Evolutionary conservation across 202 grass and related monocot genomes (phyloP), one percentile per base, ranked within the genome.

Genomic region (Cymbopogon flexuosus): DNA sequence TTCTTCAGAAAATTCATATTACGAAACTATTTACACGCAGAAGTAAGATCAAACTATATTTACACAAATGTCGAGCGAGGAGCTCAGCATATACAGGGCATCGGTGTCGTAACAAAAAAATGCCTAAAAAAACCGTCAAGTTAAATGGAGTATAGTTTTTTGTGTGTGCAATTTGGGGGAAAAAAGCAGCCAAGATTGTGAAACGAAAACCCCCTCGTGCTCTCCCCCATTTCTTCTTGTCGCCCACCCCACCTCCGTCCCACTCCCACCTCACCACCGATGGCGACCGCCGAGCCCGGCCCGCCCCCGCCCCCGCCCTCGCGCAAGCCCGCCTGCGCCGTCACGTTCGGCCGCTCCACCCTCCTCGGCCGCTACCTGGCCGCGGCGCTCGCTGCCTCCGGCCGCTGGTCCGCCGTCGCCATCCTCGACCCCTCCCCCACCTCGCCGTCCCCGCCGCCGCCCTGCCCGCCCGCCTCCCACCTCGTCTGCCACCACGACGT

Each of bases 281-380:
- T 97, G 94, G 90, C 90, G 88, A 97, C 59, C 64, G 75, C 60
- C 64, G 80, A 89, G 54, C 61, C 92, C 3, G 81, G 56, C 46
- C 72, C 66, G 23, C 1, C 49, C 13, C n/a, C 36, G 15, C 56
- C 35, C 46, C n/a, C 37, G 15, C 57, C 43, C n/a, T n/a, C n/a
- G n/a, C n/a, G n/a, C 58, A 27, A 67, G 78, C 72, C 73, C 33
- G 56, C 83, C 13, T 98, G 89, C 79, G 83, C 76, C 31, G 86
- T 95, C 57, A 85, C 86, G 31, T 95, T 95, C 67, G 95, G 92
- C 52, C 77, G 82, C n/a, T 89, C 84, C 68, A 86, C 86, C 30
- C 76, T 87, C 60, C 68, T 98, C 31, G 95, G 90, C 82, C 84
- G 84, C 29, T 83, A 91, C 56, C 84, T 98, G 42, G 84, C 88